Base-by-base conservation (phyloP, 1,284 basidiomycete species). In the Baeospora myosura region DNA sequence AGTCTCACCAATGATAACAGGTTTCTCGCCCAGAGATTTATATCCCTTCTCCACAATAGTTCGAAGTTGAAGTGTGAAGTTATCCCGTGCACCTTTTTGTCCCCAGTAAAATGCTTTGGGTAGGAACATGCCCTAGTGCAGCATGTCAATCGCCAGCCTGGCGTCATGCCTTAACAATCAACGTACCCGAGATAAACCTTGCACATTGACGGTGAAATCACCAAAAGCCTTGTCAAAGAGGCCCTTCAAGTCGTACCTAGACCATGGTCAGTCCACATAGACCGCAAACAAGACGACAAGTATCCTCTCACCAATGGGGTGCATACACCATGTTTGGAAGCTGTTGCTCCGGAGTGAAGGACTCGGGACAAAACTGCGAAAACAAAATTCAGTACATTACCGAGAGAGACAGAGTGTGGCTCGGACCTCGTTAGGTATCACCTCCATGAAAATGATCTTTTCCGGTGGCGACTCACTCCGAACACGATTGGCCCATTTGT, bases 371-470 rank as follows among this genome's bases (percentile, higher is more conserved):
- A 52, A 82, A 88, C 85, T 89, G 43, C n/a, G 40, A 29, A 25
- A 37, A 11, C 25, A 14, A 41, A 32, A 28, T 24, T 28, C 26
- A 28, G 26, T 28, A 8, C 26, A 8, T n/a, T 28, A n/a, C 8
- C 26, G n/a, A n/a, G 26, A 8, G 26, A 7, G 33, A n/a, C 39
- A 28, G n/a, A 4, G 7, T 24, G 8, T 21, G 23, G 12, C 25
- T 53, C 65, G 4, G 30, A 88, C 88, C 69, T 97, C 92, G 53
- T 97, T 96, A 4, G 93, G 93, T 46, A 97, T 83, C 10, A 85
- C 74, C 54, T 93, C 92, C 1, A 85, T 68, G 49, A 92, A 85
- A 22, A 86, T 64, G 49, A 90, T 64, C 61, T 87, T 88, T n/a
- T 78, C 71, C 6, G 61, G 61, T 3, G 68, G 59, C 7, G 68